These are phyloP conservation scores for Scopulariopsis brevicaulis DNA, from an alignment of 2,329 filamentous ascomycete genomes.

Conservation along the genomic window DNA sequence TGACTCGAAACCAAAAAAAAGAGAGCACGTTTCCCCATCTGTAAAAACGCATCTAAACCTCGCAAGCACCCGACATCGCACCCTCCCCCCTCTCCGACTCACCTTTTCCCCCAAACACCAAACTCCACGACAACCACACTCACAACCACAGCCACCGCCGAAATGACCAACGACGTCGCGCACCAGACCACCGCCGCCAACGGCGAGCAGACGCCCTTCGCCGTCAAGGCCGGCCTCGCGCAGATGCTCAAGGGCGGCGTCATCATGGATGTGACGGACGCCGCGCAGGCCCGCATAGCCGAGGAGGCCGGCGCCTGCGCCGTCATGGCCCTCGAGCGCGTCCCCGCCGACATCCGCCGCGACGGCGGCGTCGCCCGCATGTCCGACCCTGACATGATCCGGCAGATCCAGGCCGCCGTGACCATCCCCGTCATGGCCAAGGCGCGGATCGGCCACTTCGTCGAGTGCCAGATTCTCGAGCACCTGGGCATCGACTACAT, in stretches of 20 bases:
- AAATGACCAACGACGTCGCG: conserved; percentile 2
- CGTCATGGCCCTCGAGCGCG: conserved; percentile 97
- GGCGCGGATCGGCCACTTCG: conserved; percentile 92
- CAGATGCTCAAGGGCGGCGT: conserved; percentile 99
- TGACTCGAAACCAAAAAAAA: conserved; percentile 1
- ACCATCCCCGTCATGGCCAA: conserved; percentile 99
- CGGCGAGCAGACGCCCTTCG: conserved; percentile 43
- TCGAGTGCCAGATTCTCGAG: conserved; percentile 97
- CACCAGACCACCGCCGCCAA: conserved; percentile 7
- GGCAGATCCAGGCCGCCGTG: conserved; percentile 86
- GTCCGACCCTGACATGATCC: conserved; percentile 91
- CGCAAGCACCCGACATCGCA: not conserved
- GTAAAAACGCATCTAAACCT: no score
- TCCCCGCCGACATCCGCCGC: conserved; percentile 87
- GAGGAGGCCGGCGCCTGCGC: conserved; percentile 92
- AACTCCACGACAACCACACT: not conserved
- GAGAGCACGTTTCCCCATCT: not conserved
- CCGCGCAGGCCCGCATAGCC: conserved; percentile 88
- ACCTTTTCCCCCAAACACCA: not conserved
- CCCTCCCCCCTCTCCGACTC: not conserved
- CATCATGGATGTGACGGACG: conserved; percentile 97
- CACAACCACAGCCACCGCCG: not conserved
- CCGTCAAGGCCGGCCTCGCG: conserved; percentile 87
- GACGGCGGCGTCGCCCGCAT: conserved; percentile 93
- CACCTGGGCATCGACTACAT: conserved; percentile 94